phyloP scores from a whole-genome alignment of 2,329 filamentous ascomycete genomes.

The Colletotrichum sp. region DNA sequence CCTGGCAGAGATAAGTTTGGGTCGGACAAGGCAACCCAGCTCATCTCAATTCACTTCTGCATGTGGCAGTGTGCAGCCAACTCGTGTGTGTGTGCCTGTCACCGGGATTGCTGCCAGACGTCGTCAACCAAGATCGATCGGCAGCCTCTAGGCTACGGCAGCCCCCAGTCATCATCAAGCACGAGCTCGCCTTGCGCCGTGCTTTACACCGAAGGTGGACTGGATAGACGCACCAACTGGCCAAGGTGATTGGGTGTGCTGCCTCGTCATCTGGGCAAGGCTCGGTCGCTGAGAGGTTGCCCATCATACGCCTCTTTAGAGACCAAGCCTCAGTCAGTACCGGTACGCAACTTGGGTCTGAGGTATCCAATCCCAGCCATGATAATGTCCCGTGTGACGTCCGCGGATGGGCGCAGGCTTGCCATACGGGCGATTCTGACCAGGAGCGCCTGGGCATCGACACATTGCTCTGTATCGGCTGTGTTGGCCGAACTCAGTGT shows the following conservation, averaged over 20 bases:
- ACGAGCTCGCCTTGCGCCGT: neutral
- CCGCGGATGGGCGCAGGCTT: neutral
- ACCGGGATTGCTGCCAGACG: neutral
- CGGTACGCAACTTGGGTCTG: neutral
- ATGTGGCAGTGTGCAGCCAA: neutral
- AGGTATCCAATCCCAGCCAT: neutral
- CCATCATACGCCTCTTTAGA: neutral
- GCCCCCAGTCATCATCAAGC: neutral
- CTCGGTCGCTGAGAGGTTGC: neutral
- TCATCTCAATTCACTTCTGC: neutral
- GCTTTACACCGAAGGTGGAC: neutral
- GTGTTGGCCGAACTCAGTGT: neutral
- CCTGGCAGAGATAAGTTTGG: neutral
- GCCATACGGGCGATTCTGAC: neutral
- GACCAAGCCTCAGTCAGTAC: neutral
- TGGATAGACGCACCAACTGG: neutral
- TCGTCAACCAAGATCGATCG: neutral
- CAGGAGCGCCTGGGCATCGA: neutral
- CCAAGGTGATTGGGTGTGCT: neutral
- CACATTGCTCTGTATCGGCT: neutral
- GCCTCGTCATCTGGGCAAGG: neutral
- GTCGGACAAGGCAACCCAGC: neutral
- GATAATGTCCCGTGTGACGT: neutral
- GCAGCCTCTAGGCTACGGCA: neutral
- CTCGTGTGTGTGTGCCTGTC: neutral